Percentiles rank a stretch among this genome's conserved stretches.
phyloP scores from a whole-genome alignment of 2,329 filamentous ascomycete genomes.

The Xylariaceae sp. region DNA sequence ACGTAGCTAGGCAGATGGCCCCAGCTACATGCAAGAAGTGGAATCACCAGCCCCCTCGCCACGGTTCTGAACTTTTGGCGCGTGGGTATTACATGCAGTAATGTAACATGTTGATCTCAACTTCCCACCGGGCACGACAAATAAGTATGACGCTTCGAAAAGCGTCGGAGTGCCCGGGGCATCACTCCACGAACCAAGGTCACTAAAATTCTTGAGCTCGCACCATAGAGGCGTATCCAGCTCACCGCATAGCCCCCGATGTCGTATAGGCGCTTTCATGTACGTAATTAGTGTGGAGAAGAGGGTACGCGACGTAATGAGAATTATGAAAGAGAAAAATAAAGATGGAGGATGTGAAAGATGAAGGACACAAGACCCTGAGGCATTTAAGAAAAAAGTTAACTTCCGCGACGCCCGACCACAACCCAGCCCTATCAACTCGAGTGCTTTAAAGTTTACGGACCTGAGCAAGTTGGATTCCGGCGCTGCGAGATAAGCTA shows the following conservation, averaged over 20 bases:
- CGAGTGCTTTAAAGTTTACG: no score
- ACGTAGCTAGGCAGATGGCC: slow-evolving; percentile 2
- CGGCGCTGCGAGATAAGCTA: no score
- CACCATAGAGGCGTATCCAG: no score
- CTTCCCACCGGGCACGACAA: slow-evolving; percentile 9
- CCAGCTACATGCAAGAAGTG: slow-evolving; percentile 5
- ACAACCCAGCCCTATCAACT: no score
- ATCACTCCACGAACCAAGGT: neutral
- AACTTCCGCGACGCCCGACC: no score
- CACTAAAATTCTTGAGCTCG: neutral
- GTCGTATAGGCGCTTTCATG: slow-evolving; percentile 10
- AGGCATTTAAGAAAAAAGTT: no score
- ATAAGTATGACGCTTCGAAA: neutral
- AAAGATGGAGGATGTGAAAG: slow-evolving; percentile 13
- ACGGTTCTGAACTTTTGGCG: no score
- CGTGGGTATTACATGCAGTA: slow-evolving; percentile 23
- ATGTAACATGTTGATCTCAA: slow-evolving; percentile 21
- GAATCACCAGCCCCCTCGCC: no score
- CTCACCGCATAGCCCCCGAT: no score
- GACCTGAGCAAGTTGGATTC: no score
- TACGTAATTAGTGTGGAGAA: slow-evolving; percentile 24
- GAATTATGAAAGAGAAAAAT: slow-evolving; percentile 6
- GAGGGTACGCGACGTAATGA: slow-evolving; percentile 19
- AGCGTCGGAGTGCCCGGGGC: neutral
- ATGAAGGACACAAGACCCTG: no score